A percentile compares a stretch with the other conserved stretches of the same genome.
Evolutionary conservation across 2,329 filamentous ascomycete species (phyloP).

Genomic region (Fonsecaea multimorphosa): DNA sequence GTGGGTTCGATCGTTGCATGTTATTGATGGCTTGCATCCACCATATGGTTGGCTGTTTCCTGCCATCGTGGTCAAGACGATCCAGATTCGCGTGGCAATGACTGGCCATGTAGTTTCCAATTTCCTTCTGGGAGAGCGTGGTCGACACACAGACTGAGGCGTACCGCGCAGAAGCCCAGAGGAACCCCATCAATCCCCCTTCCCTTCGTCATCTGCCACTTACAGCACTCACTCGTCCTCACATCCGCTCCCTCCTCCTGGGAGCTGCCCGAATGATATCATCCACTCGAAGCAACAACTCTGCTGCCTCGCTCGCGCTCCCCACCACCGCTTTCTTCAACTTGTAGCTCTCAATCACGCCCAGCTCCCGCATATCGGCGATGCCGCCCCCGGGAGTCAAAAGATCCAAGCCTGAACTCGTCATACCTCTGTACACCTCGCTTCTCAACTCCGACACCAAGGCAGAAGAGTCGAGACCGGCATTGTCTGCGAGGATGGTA

Average conservation of each 20-base stretch:
- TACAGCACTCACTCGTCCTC: slow-evolving; percentile 39
- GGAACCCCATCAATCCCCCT: background rate
- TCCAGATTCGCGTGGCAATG: background rate
- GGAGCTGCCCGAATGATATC: slow-evolving; percentile 97
- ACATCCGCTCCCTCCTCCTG: slow-evolving; percentile 78
- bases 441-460: slow-evolving; percentile 89
- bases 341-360: slow-evolving; percentile 98
- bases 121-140: background rate
- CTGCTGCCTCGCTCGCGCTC: slow-evolving; percentile 92
- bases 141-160: background rate
- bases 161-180: background rate
- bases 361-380: slow-evolving; percentile 91
- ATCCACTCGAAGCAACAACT: slow-evolving; percentile 92
- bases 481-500: slow-evolving; percentile 96
- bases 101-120: background rate
- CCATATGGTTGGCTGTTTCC: background rate
- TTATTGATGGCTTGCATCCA: background rate
- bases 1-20: background rate
- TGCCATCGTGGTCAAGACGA: no score
- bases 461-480: slow-evolving; percentile 92
- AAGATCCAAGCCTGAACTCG: slow-evolving; percentile 87
- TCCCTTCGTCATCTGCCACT: background rate
- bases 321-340: slow-evolving; percentile 97
- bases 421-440: slow-evolving; percentile 93
- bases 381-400: slow-evolving; percentile 89